These are phyloP conservation scores for Ceratocystiopsis sp. DNA, from an alignment of 2,329 filamentous ascomycete genomes.

Conservation along the genomic window DNA sequence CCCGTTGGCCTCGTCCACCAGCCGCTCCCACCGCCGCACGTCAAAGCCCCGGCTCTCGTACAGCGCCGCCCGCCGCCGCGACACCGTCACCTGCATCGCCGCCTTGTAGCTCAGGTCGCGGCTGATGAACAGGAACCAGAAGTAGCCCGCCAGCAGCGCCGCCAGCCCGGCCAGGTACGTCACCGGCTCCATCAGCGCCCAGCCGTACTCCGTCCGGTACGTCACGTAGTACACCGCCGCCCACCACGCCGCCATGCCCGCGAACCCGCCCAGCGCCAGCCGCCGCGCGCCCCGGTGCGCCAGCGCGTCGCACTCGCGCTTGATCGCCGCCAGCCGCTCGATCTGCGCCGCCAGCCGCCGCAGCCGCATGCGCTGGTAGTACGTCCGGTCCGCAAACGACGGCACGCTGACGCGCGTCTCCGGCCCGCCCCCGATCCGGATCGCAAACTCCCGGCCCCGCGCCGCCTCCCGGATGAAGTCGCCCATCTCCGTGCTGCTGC, in stretches of 20 bases:
- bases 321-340: slow-evolving; percentile 52
- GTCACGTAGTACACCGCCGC: slow-evolving; percentile 58
- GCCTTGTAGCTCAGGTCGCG: slow-evolving; percentile 74
- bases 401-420: slow-evolving; percentile 69
- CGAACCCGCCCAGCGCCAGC: slow-evolving; percentile 66
- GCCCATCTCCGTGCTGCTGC: slow-evolving; percentile 72
- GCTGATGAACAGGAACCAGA: slow-evolving; percentile 91
- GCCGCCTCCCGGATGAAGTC: slow-evolving; percentile 89
- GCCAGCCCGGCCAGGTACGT: slow-evolving; percentile 79
- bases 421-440: slow-evolving; percentile 40
- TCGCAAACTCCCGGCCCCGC: slow-evolving; percentile 65
- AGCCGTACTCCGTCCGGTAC: slow-evolving; percentile 60
- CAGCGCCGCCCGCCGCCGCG: slow-evolving; percentile 55
- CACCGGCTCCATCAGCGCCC: slow-evolving; percentile 82
- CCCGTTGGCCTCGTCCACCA: slow-evolving; percentile 66
- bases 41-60: slow-evolving; percentile 67
- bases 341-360: slow-evolving; percentile 55
- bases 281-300: slow-evolving; percentile 65
- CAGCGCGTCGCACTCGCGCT: slow-evolving; percentile 62
- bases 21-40: slow-evolving; percentile 54
- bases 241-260: slow-evolving; percentile 61
- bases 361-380: slow-evolving; percentile 65
- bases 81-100: slow-evolving; percentile 76
- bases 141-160: slow-evolving; percentile 74
- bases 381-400: slow-evolving; percentile 77